A percentile compares a stretch with the other conserved stretches of the same genome.
Evolutionary conservation across 768 basidiomycete genomes (phyloP).

Genomic region (Suillus bovinus): DNA sequence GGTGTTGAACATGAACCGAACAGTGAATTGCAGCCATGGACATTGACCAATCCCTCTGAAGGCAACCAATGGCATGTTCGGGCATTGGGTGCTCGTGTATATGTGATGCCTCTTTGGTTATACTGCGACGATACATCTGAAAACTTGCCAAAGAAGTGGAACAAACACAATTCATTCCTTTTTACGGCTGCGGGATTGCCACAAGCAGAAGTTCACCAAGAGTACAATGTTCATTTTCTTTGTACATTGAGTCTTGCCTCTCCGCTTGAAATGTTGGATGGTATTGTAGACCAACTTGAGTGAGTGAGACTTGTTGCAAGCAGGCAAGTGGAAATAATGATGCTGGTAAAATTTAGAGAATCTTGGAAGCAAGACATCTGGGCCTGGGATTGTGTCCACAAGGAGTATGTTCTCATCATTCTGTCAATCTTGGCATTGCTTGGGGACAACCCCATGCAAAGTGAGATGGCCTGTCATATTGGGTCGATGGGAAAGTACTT

Average conservation of each 20-base stretch:
- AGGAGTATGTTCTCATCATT: constrained; percentile 21
- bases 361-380: constrained; percentile 17
- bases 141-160: constrained; percentile 31
- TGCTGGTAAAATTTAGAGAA: neutral
- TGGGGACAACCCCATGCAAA: constrained; percentile 27
- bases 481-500: constrained; percentile 25
- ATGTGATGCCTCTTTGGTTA: constrained; percentile 18
- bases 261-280: constrained; percentile 27
- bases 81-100: constrained; percentile 14
- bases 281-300: constrained; percentile 18
- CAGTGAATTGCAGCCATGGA: constrained; percentile 1
- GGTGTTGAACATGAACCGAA: neutral
- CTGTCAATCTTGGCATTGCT: constrained; percentile 19
- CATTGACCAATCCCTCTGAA: neutral
- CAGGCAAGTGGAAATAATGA: neutral
- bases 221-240: constrained; percentile 24
- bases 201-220: constrained; percentile 1
- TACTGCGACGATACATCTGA: constrained; percentile 32
- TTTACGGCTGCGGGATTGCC: constrained; percentile 27
- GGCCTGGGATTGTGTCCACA: constrained; percentile 17
- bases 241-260: constrained; percentile 24
- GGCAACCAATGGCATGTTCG: constrained; percentile 15
- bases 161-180: constrained; percentile 28
- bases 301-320: constrained; percentile 6
- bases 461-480: constrained; percentile 30